Evolutionary conservation across 2,329 filamentous ascomycete species (phyloP), one percentile per base, ranked within the genome.

Genomic region (Monosporascus sp.): DNA sequence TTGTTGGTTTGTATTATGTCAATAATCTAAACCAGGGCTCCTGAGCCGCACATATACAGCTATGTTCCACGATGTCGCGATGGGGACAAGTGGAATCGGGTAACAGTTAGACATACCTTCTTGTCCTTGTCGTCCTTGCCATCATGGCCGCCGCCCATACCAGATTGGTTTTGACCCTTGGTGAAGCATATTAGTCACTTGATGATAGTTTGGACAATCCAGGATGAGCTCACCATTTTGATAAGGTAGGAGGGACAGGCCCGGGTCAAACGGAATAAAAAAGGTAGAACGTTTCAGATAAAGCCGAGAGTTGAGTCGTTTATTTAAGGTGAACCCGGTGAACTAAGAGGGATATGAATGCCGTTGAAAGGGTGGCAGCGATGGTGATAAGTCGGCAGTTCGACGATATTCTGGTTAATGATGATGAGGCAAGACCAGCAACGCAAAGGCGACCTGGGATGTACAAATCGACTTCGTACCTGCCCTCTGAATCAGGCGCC

Each of bases 101-200:
- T 50, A 31, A 48, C 22, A n/a, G 24, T 51, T 40, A 47, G 31
- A 52, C 71, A 52, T 76, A 90, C 93, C 84, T 97, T 97, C 83
- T 97, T 96, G 68, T 95, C 92, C 77, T 92, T 92, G 17, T 90
- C 88, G 64, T 93, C 87, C 60, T 87, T 88, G 61, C 87, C 87
- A 69, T 93, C 90, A 56, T 85, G 84, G 58, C 83, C 85, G 56
- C 85, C 86, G 66, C 90, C 91, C 77, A 95, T 88, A 69, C 90
- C 90, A 71, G 92, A 96, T 73, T 95, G 88, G 64, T 87, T 86
- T 76, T 90, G 87, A 80, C 88, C 88, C 88, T 91, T 49, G n/a
- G 8, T 2, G 37, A 19, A 34, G 36, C 38, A 31, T 41, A 27
- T 62, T 36, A 62, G 24, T 22, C 4, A 34, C 16, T 37, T 43